Evolutionary conservation across 1,284 basidiomycete genomes (phyloP), one percentile per base, ranked within the genome.

Genomic region (Cryptococcus sp.): DNA sequence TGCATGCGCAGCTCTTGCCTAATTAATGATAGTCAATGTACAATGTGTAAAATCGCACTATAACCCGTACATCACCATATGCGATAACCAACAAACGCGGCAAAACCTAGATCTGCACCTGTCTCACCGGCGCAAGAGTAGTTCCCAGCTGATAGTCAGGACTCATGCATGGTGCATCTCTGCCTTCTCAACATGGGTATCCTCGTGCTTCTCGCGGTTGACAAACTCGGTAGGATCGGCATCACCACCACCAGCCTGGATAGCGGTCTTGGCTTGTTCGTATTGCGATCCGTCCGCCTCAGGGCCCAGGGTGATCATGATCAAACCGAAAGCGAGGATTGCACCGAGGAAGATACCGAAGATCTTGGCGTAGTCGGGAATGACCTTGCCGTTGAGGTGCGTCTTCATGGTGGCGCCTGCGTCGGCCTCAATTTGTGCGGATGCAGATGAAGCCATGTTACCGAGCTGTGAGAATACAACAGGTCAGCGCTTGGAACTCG

Each of bases 351-450:
- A 81, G 72, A 96, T 93, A 48, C 88, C 93, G 79, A 91, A 89
- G 17, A 94, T 84, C 55, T 61, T 63, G 17, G 65, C 93, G 72
- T 94, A 96, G 73, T 95, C 88, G 0, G 90, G 85, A 3, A 88
- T 85, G 50, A 73, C 69, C 25, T 77, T 69, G 3, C 85, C 74
- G 27, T 30, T 30, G 10, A 30, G 27, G n/a, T 42, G 27, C 0
- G 72, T 69, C 38, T 67, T 70, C 60, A 80, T 64, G 7, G 62
- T 54, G 19, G 78, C 71, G 3, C 83, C 83, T 0, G 81, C 81
- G 81, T 86, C 85, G 1, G 93, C 86, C 83, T 97, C 93, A 67
- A 98, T 95, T 75, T 96, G 92, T 0, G 91, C 85, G 4, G 90
- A 88, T 0, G 91, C 90, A 0, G 88, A 86, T 0, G 89, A 91